phyloP scores from a whole-genome alignment of 257 asterid genomes.

The Solanum boliviense region DNA sequence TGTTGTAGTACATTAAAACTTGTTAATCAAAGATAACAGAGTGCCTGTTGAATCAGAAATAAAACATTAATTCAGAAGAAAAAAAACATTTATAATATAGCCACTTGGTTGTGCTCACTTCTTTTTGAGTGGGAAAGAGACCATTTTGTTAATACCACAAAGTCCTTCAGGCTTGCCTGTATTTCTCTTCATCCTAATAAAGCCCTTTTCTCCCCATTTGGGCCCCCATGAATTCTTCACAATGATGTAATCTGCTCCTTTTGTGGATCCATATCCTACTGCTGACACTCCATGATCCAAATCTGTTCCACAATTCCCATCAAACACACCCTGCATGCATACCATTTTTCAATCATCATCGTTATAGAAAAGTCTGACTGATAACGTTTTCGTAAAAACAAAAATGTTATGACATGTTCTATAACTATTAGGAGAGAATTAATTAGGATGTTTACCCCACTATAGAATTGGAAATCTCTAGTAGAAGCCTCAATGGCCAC shows the following conservation, averaged over 20 bases:
- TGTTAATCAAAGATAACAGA: neutral
- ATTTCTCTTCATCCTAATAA: conserved; percentile 53
- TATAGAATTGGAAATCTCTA: conserved; percentile 31
- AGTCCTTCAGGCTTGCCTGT: conserved; percentile 41
- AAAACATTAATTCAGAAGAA: neutral
- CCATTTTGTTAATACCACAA: conserved; percentile 55
- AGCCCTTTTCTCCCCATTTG: conserved; percentile 59
- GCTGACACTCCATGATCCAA: conserved; percentile 53
- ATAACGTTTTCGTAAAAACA: too few relatives aligned
- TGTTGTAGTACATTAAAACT: neutral
- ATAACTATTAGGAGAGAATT: too few relatives aligned
- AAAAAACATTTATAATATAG: neutral
- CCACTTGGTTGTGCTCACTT: neutral
- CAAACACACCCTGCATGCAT: conserved; percentile 44
- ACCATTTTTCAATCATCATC: neutral
- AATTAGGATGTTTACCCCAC: conserved; percentile 13
- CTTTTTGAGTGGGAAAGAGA: conserved; percentile 47
- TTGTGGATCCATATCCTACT: conserved; percentile 41
- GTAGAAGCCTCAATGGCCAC: conserved; percentile 34
- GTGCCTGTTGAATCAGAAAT: neutral
- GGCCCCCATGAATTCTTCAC: conserved; percentile 74
- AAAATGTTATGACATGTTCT: too few relatives aligned
- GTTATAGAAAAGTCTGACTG: neutral
- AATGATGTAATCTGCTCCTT: conserved; percentile 32
- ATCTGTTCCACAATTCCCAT: conserved; percentile 52